Evolutionary conservation across 352 stramenopile species (phyloP), one percentile per base, ranked within the genome.

Genomic region (Phytophthora parvispora): DNA sequence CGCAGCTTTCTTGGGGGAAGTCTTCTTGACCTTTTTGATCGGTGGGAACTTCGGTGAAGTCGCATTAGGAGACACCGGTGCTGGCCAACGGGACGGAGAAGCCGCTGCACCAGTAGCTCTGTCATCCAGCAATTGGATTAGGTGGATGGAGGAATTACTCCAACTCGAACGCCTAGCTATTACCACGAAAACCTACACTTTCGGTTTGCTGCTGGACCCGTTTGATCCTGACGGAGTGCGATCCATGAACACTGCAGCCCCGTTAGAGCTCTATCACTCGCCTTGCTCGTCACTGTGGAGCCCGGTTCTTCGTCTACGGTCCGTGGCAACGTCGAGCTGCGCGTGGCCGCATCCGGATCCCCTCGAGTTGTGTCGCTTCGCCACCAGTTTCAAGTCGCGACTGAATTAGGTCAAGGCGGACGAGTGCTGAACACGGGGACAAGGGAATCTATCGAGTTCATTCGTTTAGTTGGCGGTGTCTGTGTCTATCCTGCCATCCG

Each of bases 1-100:
- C 15, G 15, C 15, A 20, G 13, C 1, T 66, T 64, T 73, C 42
- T 67, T 73, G 2, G 72, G 61, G 5, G 66, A 73, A 24, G 25
- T 40, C 12, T 66, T 60, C 27, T 67, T 66, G 22, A 5, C 2
- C 25, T 74, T 79, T 29, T 79, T 74, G 51, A 79, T 74, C 9
- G 43, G 51, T 55, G 70, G 65, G 51, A 78, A 74, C 34, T 65
- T 60, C 29, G 57, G 43, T 13, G 63, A 69, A 6, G 32, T 40
- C 9, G 51, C 15, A 8, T 24, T 60, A 10, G 64, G 55, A 27
- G 58, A 62, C 10, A 36, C 40, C 42, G 55, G 38, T 48, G 43
- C 40, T 28, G 15, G 8, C 64, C 43, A 22, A 29, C 64, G 64
- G 29, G 50, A 40, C 10, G 64, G 69, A 53, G 69, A 77, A 10